These are phyloP conservation scores for Mucor circinelloides DNA, from an alignment of 371 early-diverging fungal genomes.

Conservation along the genomic window DNA sequence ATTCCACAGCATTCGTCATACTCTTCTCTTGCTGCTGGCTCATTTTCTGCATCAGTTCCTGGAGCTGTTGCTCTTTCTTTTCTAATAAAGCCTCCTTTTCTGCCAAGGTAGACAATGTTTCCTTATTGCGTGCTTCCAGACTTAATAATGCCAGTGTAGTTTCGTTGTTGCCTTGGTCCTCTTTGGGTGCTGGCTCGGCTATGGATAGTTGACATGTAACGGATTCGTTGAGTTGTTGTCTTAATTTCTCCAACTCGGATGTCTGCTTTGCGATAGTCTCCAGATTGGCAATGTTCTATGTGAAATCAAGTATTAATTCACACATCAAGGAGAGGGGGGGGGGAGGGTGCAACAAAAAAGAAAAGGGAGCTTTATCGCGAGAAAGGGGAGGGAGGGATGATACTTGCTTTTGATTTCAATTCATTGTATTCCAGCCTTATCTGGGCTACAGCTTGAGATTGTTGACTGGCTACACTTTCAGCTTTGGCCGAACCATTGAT, in stretches of 20 bases:
- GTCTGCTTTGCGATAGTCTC: slow-evolving; percentile 43
- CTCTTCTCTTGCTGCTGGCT: slow-evolving; percentile 2
- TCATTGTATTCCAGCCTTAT: slow-evolving; percentile 46
- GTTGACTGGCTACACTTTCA: slow-evolving; percentile 12
- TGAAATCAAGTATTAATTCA: not conserved
- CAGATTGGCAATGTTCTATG: slow-evolving; percentile 41
- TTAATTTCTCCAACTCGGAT: slow-evolving; percentile 41
- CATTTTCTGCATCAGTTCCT: slow-evolving; percentile 25
- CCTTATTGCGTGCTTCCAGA: slow-evolving; percentile 10
- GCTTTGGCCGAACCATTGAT: not conserved
- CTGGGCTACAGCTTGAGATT: slow-evolving; percentile 27
- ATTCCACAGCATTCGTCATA: not conserved
- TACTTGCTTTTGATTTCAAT: slow-evolving; percentile 41
- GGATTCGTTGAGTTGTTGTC: slow-evolving; percentile 14
- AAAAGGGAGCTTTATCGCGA: not conserved
- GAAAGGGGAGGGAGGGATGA: too few species aligned
- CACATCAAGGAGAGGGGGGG: not conserved
- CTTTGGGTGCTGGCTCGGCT: not conserved
- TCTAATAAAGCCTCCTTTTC: slow-evolving; percentile 30
- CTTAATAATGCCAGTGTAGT: not conserved
- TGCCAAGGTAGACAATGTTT: slow-evolving; percentile 12
- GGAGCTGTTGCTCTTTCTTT: slow-evolving; percentile 30
- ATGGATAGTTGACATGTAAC: not conserved
- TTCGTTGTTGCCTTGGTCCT: not conserved
- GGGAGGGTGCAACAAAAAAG: not conserved